A percentile compares a stretch with the other conserved stretches of the same genome.
phyloP scores from a whole-genome alignment of 1,139 yeast species.

The Yamadazyma siamensis region DNA sequence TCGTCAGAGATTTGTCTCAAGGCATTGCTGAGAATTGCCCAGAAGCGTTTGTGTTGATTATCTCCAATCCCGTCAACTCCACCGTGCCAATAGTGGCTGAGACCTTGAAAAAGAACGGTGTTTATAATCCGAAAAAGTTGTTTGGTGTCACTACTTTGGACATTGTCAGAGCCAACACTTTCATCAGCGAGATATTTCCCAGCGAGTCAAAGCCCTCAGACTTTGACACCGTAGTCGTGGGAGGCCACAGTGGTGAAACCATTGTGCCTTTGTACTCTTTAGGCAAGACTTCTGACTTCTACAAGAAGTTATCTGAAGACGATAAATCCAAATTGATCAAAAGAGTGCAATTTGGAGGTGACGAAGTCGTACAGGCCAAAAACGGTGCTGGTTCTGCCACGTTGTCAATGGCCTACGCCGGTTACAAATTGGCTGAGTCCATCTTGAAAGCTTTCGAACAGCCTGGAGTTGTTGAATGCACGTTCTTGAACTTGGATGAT shows the following conservation, averaged over 20 bases:
- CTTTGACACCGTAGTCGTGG: conserved; percentile 80
- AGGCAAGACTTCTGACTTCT: conserved; percentile 44
- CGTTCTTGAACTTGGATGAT: conserved; percentile 53
- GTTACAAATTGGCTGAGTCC: conserved; percentile 89
- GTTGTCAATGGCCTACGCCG: conserved; percentile 97
- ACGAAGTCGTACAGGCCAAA: conserved; percentile 97
- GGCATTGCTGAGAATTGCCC: conserved; percentile 87
- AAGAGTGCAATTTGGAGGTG: conserved; percentile 98
- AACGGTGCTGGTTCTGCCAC: conserved; percentile 99
- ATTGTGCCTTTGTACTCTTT: conserved; percentile 88
- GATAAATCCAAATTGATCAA: conserved; percentile 71
- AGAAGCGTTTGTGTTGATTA: conserved; percentile 80
- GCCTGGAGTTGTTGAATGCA: conserved; percentile 72
- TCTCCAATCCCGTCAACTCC: conserved; percentile 97
- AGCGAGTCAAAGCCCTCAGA: conserved; percentile 58
- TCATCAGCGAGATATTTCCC: conserved; percentile 66
- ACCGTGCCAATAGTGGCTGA: conserved; percentile 98
- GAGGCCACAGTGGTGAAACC: conserved; percentile 99
- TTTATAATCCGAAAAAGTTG: conserved; percentile 85
- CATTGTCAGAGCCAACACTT: conserved; percentile 89
- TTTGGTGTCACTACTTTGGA: conserved; percentile 98
- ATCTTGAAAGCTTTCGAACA: conserved; percentile 77
- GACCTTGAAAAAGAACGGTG: conserved; percentile 81
- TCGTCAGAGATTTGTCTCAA: conserved; percentile 87
- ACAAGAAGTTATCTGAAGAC: conserved; percentile 46